Conservation (phyloP, 1,139 yeast species). For the Schwanniomyces etchellsii region DNA sequence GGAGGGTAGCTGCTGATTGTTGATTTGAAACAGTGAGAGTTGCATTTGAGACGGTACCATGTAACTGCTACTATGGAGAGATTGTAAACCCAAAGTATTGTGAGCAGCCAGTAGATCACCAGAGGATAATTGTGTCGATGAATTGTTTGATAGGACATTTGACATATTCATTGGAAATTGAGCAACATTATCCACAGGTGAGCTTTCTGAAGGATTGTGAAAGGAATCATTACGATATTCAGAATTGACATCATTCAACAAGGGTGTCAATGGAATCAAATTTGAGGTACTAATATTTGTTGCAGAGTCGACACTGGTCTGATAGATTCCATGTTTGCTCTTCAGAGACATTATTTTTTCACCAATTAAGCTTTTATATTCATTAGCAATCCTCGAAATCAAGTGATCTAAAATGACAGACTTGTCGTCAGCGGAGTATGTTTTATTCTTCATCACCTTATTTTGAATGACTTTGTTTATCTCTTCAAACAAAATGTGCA, state of each 20-base stretch:
- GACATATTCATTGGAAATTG: too few species aligned
- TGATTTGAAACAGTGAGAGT: constrained; percentile 23
- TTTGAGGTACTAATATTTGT: constrained; percentile 11
- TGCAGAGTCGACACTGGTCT: too few species aligned
- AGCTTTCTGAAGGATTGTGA: too few species aligned
- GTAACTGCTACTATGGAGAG: too few species aligned
- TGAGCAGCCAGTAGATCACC: too few species aligned
- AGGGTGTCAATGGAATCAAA: constrained; percentile 32
- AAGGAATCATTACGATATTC: too few species aligned
- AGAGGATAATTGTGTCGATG: too few species aligned
- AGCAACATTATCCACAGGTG: too few species aligned
- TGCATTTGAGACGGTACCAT: constrained; percentile 5
- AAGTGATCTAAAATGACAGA: constrained; percentile 17
- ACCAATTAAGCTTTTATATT: constrained; percentile 11
- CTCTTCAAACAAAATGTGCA: constrained; percentile 9
- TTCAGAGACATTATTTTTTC: not conserved
- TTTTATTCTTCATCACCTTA: constrained; percentile 12
- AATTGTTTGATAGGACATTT: too few species aligned
- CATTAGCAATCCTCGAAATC: constrained; percentile 18
- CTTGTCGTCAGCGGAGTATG: constrained; percentile 14
- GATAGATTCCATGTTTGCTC: constrained; percentile 1
- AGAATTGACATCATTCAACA: constrained; percentile 28
- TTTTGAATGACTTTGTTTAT: constrained; percentile 14
- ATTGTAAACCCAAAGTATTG: too few species aligned
- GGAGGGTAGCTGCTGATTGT: constrained; percentile 31